Evolutionary conservation across 108 stramenopile genomes (phyloP), one percentile per base, ranked within the genome.

Genomic region (Seminavis robusta): DNA sequence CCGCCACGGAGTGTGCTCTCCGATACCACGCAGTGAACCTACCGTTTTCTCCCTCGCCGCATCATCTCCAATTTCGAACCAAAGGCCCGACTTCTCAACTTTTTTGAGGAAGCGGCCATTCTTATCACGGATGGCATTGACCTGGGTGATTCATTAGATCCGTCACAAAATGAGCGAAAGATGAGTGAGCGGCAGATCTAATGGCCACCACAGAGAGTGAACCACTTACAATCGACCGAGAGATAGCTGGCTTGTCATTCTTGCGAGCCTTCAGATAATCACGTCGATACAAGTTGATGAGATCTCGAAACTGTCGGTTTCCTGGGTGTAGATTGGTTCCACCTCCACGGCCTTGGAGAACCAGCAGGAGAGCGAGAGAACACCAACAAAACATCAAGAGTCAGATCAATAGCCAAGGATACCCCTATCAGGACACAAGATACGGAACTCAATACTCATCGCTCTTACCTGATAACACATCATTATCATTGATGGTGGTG

Each of bases 321-420:
- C 92, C 92, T 25, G 65, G 56, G 47, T 89, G 87, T 2, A 64
- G 74, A 61, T 92, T 92, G 52, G 85, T 87, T 59, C 81, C 69
- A 1, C 91, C 91, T 9, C 91, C 86, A 40, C 83, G 41, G 7
- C 82, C 82, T 58, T 69, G 80, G 11, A 88, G 63, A n/a, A 88
- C 63, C 6, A 28, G 2, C 1, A 5, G 26, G 3, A 19, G 3
- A 26, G 25, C 3, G 29, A 25, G 19, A 50, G 29, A 4, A 50
- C 4, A n/a, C n/a, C n/a, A n/a, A n/a, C n/a, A n/a, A n/a, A n/a
- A n/a, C n/a, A n/a, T n/a, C n/a, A n/a, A n/a, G n/a, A n/a, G n/a
- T n/a, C n/a, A n/a, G n/a, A n/a, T n/a, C n/a, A n/a, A n/a, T n/a
- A n/a, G n/a, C n/a, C n/a, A n/a, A n/a, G n/a, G n/a, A n/a, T n/a